Base-by-base conservation (phyloP, 2,329 filamentous ascomycete genomes). In the Cercospora nicotianae region DNA sequence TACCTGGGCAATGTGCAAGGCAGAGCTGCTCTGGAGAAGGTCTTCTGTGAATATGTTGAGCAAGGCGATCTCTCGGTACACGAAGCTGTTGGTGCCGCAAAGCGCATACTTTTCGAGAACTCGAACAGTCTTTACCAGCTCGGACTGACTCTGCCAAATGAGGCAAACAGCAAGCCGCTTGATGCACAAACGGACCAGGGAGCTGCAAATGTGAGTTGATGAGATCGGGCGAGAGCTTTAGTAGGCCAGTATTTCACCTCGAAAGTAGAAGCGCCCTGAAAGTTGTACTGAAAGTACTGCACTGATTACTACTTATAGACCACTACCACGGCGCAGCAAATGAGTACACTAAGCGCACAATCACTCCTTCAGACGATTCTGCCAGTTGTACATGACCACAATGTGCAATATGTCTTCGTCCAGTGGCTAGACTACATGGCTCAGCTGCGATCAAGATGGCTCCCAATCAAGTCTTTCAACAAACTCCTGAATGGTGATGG, bases 361-460 rank as follows among this genome's bases (percentile, higher is more conserved):
- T 18, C 48, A 53, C 48, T 13, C 12, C 48, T 53, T 23, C 18
- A 18, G 13, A 42, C 6, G 7, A 13, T 26, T 3, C 30, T 28
- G 36, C 16, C 60, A 5, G 18, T 53, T 7, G 9, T 55, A 16
- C 12, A 30, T 30, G n/a, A 48, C 4, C 16, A 59, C 12, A 20
- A 33, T 16, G 26, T 59, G 8, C 51, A 89, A 68, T 94, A 89
- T 74, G 79, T 96, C 18, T 89, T 91, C 69, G 81, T 94, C 12
- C 90, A 91, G 77, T 96, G 90, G 88, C 82, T 91, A 26, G 92
- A 96, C 78, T 90, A 91, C 77, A 92, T 91, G n/a, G 87, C 87
- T 1, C 90, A 86, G 2, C 77, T 88, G 0, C 86, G 91, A 16
- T 84, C 87, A 71, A 86, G 91, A 3, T 86, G 92, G 69, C 79